Conservation (phyloP, 805 yeast genomes). For the Saccharomycopsis schoenii region DNA sequence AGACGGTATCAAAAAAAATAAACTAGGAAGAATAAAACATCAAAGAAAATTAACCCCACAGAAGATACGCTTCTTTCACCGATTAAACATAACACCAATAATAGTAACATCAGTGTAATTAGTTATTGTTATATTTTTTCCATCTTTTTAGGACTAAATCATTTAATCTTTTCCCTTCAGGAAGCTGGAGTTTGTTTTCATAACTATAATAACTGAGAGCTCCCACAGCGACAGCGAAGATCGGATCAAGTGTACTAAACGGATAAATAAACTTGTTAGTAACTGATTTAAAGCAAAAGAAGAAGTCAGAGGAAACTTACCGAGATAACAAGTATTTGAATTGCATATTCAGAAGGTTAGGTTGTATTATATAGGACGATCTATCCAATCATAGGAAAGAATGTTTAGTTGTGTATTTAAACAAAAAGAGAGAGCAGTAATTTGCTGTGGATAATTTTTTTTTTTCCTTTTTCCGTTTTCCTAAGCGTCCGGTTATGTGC, state of each 20-base stretch:
- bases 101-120: not conserved
- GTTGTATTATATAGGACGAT: not conserved
- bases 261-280: not conserved
- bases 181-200: constrained; percentile 48
- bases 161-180: constrained; percentile 49
- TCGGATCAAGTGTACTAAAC: constrained; percentile 46
- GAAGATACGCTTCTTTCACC: too few species aligned
- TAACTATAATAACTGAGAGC: constrained; percentile 52
- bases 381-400: not conserved
- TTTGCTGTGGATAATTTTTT: too few species aligned
- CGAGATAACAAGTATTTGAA: not conserved
- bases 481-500: too few species aligned
- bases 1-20: too few species aligned
- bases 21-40: too few species aligned
- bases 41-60: too few species aligned
- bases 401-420: too few species aligned
- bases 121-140: not conserved
- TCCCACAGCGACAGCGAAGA: constrained; percentile 56
- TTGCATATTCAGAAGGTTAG: not conserved
- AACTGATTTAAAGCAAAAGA: not conserved
- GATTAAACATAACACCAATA: too few species aligned
- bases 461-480: too few species aligned
- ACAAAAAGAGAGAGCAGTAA: too few species aligned
- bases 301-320: not conserved
- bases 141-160: constrained; percentile 37